These are phyloP conservation scores for Sporisorium sorghi DNA, from an alignment of 1,284 basidiomycete species.

Conservation along the genomic window DNA sequence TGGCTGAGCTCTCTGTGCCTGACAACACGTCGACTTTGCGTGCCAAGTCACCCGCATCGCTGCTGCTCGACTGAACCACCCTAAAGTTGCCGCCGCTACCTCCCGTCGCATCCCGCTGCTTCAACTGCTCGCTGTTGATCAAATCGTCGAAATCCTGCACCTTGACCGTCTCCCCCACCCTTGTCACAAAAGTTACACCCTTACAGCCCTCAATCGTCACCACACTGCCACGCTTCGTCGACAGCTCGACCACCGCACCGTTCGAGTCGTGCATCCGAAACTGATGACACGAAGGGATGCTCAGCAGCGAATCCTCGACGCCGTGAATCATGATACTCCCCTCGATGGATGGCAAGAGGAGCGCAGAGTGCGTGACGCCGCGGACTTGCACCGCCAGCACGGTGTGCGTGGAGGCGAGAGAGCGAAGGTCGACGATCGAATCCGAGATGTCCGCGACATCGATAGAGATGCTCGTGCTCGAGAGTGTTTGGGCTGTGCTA, in stretches of 20 bases:
- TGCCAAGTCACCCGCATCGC: neutral
- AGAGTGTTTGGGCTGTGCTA: neutral
- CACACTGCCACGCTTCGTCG: slow-evolving; percentile 29
- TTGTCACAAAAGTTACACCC: slow-evolving; percentile 13
- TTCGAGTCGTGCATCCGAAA: slow-evolving; percentile 45
- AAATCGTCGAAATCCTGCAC: slow-evolving; percentile 52
- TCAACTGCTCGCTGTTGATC: slow-evolving; percentile 33
- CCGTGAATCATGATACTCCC: slow-evolving; percentile 50
- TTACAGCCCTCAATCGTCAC: slow-evolving; percentile 34
- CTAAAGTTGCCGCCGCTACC: slow-evolving; percentile 9
- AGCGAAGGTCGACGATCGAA: slow-evolving; percentile 33
- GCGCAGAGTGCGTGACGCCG: slow-evolving; percentile 14
- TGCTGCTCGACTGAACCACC: neutral
- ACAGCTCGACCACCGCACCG: slow-evolving; percentile 11
- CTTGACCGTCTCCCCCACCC: slow-evolving; percentile 1
- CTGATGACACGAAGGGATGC: slow-evolving; percentile 33
- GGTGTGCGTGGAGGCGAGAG: neutral
- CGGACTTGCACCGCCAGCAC: slow-evolving; percentile 41
- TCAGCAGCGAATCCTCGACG: slow-evolving; percentile 7
- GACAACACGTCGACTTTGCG: neutral
- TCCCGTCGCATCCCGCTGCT: neutral
- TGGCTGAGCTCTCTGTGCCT: neutral
- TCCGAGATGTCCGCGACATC: slow-evolving; percentile 14
- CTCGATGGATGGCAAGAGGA: slow-evolving; percentile 26
- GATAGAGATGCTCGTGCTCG: slow-evolving; percentile 8